Percentiles rank a stretch among this genome's conserved stretches.
These are phyloP conservation scores for Onygenales sp. DNA, from an alignment of 2,329 filamentous ascomycete genomes.

Conservation along the genomic window DNA sequence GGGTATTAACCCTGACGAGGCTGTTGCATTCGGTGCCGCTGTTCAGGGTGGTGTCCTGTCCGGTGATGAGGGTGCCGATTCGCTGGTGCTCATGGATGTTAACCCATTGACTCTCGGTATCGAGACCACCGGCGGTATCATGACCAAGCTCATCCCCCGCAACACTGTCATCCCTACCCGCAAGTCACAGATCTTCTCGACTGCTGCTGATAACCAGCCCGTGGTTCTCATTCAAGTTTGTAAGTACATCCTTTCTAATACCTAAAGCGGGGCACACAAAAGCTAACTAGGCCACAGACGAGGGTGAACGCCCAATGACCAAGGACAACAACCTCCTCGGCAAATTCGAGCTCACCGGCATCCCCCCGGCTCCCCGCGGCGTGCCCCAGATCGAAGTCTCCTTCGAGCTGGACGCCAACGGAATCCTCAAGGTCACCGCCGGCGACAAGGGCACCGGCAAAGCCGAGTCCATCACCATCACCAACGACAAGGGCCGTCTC, in stretches of 20 bases:
- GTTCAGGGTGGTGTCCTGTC: constrained; percentile 94
- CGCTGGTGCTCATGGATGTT: constrained; percentile 90
- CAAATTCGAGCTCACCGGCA: constrained; percentile 96
- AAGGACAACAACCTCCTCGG: constrained; percentile 97
- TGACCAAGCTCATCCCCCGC: constrained; percentile 92
- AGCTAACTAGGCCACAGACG: constrained; percentile 35
- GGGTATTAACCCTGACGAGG: constrained; percentile 99
- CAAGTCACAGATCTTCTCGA: constrained; percentile 98
- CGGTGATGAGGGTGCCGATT: constrained; percentile 71
- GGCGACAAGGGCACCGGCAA: constrained; percentile 98
- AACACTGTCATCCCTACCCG: constrained; percentile 92
- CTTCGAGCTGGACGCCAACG: constrained; percentile 96
- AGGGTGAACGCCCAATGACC: constrained; percentile 87
- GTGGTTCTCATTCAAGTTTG: constrained; percentile 90
- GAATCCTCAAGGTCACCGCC: constrained; percentile 93
- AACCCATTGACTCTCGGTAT: constrained; percentile 95
- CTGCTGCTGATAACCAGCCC: constrained; percentile 91
- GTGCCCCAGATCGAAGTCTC: constrained; percentile 97
- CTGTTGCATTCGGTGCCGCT: constrained; percentile 93
- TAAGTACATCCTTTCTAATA: constrained; percentile 17
- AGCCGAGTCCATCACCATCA: constrained; percentile 95
- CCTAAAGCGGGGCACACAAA: too few relatives aligned
- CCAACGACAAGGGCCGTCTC: constrained; percentile 97
- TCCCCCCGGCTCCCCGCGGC: constrained; percentile 88
- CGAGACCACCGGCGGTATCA: constrained; percentile 93